Percentiles rank a stretch among this genome's conserved stretches.
phyloP scores from a whole-genome alignment of 768 basidiomycete genomes.

The Clitopilus hobsonii region DNA sequence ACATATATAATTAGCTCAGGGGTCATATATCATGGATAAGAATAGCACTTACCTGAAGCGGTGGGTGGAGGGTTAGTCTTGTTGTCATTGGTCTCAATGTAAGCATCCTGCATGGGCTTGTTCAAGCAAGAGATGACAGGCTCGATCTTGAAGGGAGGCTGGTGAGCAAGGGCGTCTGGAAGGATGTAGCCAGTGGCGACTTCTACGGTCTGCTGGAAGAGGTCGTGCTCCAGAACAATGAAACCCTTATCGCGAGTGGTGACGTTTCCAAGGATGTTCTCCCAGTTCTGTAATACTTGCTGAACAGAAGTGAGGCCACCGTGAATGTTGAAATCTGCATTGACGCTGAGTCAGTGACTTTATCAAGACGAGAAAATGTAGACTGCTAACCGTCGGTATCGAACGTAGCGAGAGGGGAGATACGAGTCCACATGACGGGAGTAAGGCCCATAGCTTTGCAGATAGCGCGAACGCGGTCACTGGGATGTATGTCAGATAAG shows the following conservation, averaged over 20 bases:
- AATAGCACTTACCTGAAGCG: conserved; percentile 47
- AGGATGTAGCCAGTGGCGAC: conserved; percentile 85
- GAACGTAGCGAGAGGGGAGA: conserved; percentile 55
- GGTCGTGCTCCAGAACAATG: conserved; percentile 85
- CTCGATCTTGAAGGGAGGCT: conserved; percentile 61
- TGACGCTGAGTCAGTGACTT: conserved; percentile 8
- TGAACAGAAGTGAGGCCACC: conserved; percentile 52
- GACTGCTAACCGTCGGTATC: conserved; percentile 55
- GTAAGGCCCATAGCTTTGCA: conserved; percentile 76
- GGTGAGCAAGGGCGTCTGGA: conserved; percentile 69
- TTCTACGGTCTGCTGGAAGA: conserved; percentile 82
- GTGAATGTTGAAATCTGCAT: conserved; percentile 77
- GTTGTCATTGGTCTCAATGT: conserved; percentile 82
- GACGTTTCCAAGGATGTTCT: conserved; percentile 64
- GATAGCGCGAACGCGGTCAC: conserved; percentile 85
- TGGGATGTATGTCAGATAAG: conserved; percentile 21
- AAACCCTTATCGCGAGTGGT: conserved; percentile 65
- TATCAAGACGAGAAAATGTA: conserved; percentile 2
- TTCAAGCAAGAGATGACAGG: conserved; percentile 70
- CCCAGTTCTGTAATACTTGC: conserved; percentile 68
- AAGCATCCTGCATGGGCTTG: conserved; percentile 55
- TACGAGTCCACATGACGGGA: conserved; percentile 82
- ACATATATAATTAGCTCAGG: conserved; percentile 48
- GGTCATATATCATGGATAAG: conserved; percentile 51
- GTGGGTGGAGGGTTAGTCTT: conserved; percentile 45